Conservation (phyloP, 2,329 filamentous ascomycete genomes). For the Pestalotiopsis sp. region DNA sequence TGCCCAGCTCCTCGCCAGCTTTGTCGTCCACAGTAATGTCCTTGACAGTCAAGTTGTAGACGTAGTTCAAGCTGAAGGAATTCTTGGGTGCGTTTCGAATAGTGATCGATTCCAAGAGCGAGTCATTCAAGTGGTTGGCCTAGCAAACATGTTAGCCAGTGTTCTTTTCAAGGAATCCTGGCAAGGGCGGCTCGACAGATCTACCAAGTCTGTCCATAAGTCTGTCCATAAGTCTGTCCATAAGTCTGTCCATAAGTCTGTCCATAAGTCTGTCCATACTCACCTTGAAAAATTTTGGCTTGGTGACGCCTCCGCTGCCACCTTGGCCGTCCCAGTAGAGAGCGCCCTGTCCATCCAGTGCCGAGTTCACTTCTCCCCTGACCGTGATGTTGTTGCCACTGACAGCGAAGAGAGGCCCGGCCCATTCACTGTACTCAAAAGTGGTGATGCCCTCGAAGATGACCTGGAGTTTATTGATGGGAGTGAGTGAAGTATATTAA, state of each 20-base stretch:
- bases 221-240: background rate
- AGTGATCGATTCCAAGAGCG: constrained; percentile 8
- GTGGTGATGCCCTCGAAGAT: constrained; percentile 16
- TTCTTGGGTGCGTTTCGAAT: constrained; percentile 11
- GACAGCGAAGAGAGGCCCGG: constrained; percentile 51
- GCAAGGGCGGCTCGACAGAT: background rate
- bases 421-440: constrained; percentile 52
- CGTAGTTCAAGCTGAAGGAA: constrained; percentile 11
- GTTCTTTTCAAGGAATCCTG: background rate
- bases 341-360: constrained; percentile 9
- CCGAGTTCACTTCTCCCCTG: constrained; percentile 39
- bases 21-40: constrained; percentile 11
- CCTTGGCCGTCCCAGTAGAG: constrained; percentile 12
- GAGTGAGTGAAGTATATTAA: background rate
- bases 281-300: constrained; percentile 13
- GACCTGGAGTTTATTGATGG: background rate
- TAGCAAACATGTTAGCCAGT: background rate
- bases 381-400: constrained; percentile 48
- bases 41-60: constrained; percentile 6
- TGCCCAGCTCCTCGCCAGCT: constrained; percentile 7
- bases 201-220: background rate
- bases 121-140: constrained; percentile 11
- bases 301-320: constrained; percentile 8
- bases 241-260: background rate
- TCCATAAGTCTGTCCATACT: background rate